Percentiles rank a stretch among this genome's conserved stretches.
phyloP scores from a whole-genome alignment of 805 yeast species.

The Candida takata region DNA sequence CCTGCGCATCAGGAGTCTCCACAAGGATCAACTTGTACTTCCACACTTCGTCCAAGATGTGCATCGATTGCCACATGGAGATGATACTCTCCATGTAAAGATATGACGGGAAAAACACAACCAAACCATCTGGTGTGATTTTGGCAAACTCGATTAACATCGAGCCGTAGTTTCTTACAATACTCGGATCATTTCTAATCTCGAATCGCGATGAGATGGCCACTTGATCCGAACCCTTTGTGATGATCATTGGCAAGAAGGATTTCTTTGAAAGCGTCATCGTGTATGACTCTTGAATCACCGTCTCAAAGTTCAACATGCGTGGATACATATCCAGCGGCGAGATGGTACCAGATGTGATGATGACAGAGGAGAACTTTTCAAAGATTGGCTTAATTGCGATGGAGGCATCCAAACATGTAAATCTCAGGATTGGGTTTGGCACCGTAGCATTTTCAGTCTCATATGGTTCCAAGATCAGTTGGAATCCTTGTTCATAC shows the following conservation, averaged over 20 bases:
- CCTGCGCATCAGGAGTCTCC: slow-evolving; percentile 99
- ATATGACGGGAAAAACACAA: slow-evolving; percentile 95
- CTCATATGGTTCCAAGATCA: slow-evolving; percentile 93
- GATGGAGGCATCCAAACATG: slow-evolving; percentile 95
- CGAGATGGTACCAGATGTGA: slow-evolving; percentile 96
- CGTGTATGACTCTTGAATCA: slow-evolving; percentile 88
- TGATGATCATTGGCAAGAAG: slow-evolving; percentile 90
- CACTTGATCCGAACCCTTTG: slow-evolving; percentile 97
- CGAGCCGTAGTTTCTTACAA: slow-evolving; percentile 94
- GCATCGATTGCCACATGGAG: slow-evolving; percentile 99
- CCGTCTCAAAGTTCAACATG: slow-evolving; percentile 91
- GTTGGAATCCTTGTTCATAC: slow-evolving; percentile 85
- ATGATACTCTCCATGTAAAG: slow-evolving; percentile 97
- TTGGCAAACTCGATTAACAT: slow-evolving; percentile 87
- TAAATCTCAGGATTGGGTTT: slow-evolving; percentile 86
- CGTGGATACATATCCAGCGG: slow-evolving; percentile 98
- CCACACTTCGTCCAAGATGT: slow-evolving; percentile 97
- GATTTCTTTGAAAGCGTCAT: slow-evolving; percentile 93
- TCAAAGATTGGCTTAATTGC: slow-evolving; percentile 97
- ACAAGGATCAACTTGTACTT: slow-evolving; percentile 90
- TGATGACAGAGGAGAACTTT: slow-evolving; percentile 82
- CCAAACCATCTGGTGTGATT: slow-evolving; percentile 96
- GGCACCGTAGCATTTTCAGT: slow-evolving; percentile 93
- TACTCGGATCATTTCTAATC: slow-evolving; percentile 95
- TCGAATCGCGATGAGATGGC: slow-evolving; percentile 95